Evolutionary conservation across 768 basidiomycete genomes (phyloP).

Genomic region (Rhodotorula diobovata): DNA sequence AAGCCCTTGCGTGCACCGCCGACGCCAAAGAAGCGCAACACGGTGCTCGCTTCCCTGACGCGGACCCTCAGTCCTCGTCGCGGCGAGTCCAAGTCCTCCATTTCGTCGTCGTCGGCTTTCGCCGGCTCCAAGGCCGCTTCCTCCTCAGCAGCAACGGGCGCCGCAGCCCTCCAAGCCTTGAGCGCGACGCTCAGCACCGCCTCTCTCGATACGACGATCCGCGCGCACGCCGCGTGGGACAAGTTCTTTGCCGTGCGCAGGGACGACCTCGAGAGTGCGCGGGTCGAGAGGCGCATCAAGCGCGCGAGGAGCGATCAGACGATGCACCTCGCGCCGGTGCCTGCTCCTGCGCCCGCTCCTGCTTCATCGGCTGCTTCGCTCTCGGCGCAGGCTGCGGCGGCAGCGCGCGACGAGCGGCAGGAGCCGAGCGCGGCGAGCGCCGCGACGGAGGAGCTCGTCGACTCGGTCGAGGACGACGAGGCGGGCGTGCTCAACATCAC

Average conservation of each 20-base stretch:
- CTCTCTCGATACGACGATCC: slow-evolving; percentile 63
- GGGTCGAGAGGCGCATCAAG: slow-evolving; percentile 81
- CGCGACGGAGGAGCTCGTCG: slow-evolving; percentile 18
- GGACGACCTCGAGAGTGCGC: slow-evolving; percentile 80
- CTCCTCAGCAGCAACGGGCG: too few relatives aligned
- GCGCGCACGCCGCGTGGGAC: slow-evolving; percentile 69
- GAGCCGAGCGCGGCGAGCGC: slow-evolving; percentile 4
- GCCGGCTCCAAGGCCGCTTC: too few relatives aligned
- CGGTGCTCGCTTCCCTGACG: slow-evolving; percentile 34
- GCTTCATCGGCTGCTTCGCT: too few relatives aligned
- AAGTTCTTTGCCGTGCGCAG: slow-evolving; percentile 78
- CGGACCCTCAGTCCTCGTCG: slow-evolving; percentile 37
- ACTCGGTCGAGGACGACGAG: neutral
- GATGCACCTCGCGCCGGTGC: slow-evolving; percentile 54
- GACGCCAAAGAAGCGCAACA: slow-evolving; percentile 24
- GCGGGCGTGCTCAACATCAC: neutral
- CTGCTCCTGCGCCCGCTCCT: too few relatives aligned
- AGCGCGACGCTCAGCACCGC: slow-evolving; percentile 75
- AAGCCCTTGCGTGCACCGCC: slow-evolving; percentile 28
- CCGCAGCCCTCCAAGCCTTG: slow-evolving; percentile 52
- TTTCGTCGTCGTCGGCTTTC: slow-evolving; percentile 50
- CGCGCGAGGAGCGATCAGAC: slow-evolving; percentile 79
- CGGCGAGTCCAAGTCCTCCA: slow-evolving; percentile 51
- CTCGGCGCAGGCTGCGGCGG: neutral
- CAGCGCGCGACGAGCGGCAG: neutral